phyloP scores from a whole-genome alignment of 192 early-diverging fungal species.

The Coemansia sp. region DNA sequence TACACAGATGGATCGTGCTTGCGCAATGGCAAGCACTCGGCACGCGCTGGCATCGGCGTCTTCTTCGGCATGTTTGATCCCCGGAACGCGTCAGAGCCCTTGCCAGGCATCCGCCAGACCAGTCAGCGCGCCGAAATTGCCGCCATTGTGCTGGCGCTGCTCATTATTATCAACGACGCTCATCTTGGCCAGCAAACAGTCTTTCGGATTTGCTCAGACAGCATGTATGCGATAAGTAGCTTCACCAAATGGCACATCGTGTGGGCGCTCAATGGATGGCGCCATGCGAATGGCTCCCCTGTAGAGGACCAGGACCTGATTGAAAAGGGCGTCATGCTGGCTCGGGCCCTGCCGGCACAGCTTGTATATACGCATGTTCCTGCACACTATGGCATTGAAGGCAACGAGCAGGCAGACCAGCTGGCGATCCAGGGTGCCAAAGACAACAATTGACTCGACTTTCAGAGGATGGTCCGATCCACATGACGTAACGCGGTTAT shows the following conservation, averaged over 20 bases:
- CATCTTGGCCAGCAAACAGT: neutral
- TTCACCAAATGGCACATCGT: conserved; percentile 13
- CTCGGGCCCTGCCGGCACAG: neutral
- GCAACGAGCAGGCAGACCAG: conserved; percentile 13
- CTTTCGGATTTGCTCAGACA: conserved; percentile 18
- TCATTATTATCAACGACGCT: neutral
- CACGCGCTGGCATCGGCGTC: conserved; percentile 58
- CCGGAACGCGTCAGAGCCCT: conserved; percentile 49
- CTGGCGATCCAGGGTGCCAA: conserved; percentile 10
- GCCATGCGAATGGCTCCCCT: neutral
- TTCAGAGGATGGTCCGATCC: neutral
- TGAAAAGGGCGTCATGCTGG: neutral
- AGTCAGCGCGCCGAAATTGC: conserved; percentile 31
- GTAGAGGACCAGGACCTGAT: conserved; percentile 19
- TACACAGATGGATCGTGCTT: conserved; percentile 61
- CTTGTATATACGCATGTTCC: conserved; percentile 11
- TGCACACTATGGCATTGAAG: conserved; percentile 10
- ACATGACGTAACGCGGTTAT: neutral
- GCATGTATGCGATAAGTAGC: conserved; percentile 9
- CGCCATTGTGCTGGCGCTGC: conserved; percentile 21
- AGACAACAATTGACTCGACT: neutral
- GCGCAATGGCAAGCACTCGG: conserved; percentile 52
- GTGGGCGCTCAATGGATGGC: conserved; percentile 24
- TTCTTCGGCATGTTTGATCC: conserved; percentile 56
- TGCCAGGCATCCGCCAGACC: conserved; percentile 17